These are phyloP conservation scores for Vigna mungo DNA, from an alignment of 306 rosid genomes.

Conservation along the genomic window DNA sequence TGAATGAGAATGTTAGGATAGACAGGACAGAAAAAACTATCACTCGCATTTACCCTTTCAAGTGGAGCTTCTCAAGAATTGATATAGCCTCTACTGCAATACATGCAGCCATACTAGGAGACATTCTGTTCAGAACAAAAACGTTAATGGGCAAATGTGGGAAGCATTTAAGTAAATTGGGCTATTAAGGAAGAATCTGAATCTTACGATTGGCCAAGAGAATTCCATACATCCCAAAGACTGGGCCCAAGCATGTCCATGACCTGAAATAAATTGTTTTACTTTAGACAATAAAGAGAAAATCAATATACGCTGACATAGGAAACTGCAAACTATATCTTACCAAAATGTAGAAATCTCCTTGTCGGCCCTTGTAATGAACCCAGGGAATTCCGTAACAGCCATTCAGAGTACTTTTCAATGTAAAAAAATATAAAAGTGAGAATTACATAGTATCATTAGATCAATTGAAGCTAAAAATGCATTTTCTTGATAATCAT, in stretches of 20 bases:
- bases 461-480: slow-evolving; percentile 20
- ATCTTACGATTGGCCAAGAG: slow-evolving; percentile 84
- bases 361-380: slow-evolving; percentile 96
- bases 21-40: neutral
- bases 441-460: slow-evolving; percentile 41
- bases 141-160: slow-evolving; percentile 30
- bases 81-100: slow-evolving; percentile 96
- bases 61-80: slow-evolving; percentile 94
- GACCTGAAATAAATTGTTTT: slow-evolving; percentile 62
- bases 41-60: slow-evolving; percentile 73
- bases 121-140: slow-evolving; percentile 69
- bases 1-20: slow-evolving; percentile 14
- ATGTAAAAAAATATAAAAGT: slow-evolving; percentile 41
- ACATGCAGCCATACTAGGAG: slow-evolving; percentile 93
- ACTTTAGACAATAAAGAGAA: slow-evolving; percentile 45
- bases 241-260: slow-evolving; percentile 99
- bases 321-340: slow-evolving; percentile 53
- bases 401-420: slow-evolving; percentile 73
- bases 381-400: slow-evolving; percentile 93
- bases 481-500: slow-evolving; percentile 1
- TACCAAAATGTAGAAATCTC: slow-evolving; percentile 95
- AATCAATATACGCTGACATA: slow-evolving; percentile 17
- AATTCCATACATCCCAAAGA: slow-evolving; percentile 94
- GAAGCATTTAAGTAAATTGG: neutral
- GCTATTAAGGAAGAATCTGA: slow-evolving; percentile 24